A percentile compares a stretch with the other conserved stretches of the same genome.
These are phyloP conservation scores for Sporothrix inflata DNA, from an alignment of 2,329 filamentous ascomycete species.

Conservation along the genomic window DNA sequence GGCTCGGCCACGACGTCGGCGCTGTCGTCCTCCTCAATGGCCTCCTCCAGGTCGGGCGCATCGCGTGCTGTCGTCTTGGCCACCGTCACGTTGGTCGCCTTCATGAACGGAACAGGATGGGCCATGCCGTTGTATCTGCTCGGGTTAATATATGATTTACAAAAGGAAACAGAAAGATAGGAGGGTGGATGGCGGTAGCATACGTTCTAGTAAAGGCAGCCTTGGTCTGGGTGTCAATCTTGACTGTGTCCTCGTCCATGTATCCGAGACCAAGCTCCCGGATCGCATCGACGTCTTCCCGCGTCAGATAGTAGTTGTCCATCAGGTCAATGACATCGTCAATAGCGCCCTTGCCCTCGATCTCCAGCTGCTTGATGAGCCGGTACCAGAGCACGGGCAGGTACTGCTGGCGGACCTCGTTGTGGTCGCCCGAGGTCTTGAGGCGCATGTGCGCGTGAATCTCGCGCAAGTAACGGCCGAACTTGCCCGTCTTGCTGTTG, in stretches of 20 bases:
- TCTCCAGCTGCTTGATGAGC: constrained; percentile 72
- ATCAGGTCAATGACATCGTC: constrained; percentile 87
- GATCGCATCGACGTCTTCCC: constrained; percentile 92
- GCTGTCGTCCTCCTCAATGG: constrained; percentile 90
- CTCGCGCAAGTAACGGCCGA: constrained; percentile 83
- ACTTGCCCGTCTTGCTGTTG: constrained; percentile 81
- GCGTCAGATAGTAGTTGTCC: constrained; percentile 95
- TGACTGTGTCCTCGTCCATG: constrained; percentile 74
- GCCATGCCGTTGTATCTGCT: constrained; percentile 79
- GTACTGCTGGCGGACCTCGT: constrained; percentile 94
- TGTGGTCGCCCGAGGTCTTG: constrained; percentile 83
- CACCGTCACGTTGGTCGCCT: constrained; percentile 75
- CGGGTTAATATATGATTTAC: not conserved
- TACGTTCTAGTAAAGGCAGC: constrained; percentile 84
- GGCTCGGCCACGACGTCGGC: constrained; percentile 65
- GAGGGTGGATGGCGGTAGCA: constrained; percentile 43
- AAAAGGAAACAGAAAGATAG: not conserved
- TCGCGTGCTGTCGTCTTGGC: constrained; percentile 74
- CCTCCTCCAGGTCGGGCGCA: constrained; percentile 92
- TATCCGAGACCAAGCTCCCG: constrained; percentile 87
- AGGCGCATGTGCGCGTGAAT: constrained; percentile 97
- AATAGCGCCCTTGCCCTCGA: constrained; percentile 80
- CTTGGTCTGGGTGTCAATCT: constrained; percentile 84
- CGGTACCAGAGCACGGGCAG: constrained; percentile 84
- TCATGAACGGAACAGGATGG: constrained; percentile 95